Base-by-base conservation (phyloP, 2,329 filamentous ascomycete species). In the Rhynchosporium agropyri region DNA sequence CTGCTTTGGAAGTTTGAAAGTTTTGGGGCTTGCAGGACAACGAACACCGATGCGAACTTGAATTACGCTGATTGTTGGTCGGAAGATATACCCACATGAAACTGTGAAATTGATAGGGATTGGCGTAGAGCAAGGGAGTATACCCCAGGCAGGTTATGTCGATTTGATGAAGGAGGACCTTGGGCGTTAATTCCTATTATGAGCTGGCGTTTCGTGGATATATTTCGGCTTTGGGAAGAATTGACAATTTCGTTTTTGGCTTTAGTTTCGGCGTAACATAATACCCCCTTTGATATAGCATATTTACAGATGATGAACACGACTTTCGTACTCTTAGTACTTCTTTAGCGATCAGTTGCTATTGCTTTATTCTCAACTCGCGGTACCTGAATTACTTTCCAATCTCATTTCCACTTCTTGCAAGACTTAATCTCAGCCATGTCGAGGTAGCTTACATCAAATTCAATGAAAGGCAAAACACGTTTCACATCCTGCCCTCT, bases 281-380 rank as follows among this genome's bases (percentile, higher is more conserved):
- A 59, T 59, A 59, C 57, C 57, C 46, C 26, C 51, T 57, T 46
- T 57, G 7, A 20, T 33, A 33, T 42, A 54, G 51, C 51, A 54
- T 54, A 20, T 5, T 26, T 36, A 20, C 28, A 28, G 8, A 42
- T 54, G 9, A 20, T 20, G 20, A 20, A 20, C 20, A 20, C 20
- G 20, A 20, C 20, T 20, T 20, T 20, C 20, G 20, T 20, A 20
- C 20, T 20, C 20, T 20, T 20, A 20, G 20, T 20, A 20, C 20
- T 20, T 20, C 20, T 20, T 20, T 20, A 1, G 20, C 20, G 20
- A 20, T 20, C 20, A 20, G 20, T 20, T 20, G 20, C 20, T 20
- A 20, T 20, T 20, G 20, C 20, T 20, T 20, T 20, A 1, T 20
- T 20, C 20, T 20, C 20, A 20, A 20, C 20, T 20, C 20, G 20